phyloP scores from a whole-genome alignment of 139 green algal species.

The Chlamydomonas sp. region DNA sequence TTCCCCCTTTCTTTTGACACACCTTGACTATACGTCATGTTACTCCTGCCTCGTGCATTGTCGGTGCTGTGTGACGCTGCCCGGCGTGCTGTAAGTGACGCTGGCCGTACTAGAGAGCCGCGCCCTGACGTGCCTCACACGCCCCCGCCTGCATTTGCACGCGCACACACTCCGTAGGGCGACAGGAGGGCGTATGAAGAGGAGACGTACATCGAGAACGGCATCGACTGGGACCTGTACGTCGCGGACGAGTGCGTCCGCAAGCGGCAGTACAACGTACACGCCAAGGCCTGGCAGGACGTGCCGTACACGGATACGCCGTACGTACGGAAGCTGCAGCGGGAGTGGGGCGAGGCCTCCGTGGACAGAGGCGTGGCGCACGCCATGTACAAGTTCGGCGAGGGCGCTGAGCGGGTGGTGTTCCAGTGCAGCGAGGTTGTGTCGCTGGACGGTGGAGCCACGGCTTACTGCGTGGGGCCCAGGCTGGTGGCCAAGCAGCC shows the following conservation, averaged over 20 bases:
- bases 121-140: too few species aligned
- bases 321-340: background rate
- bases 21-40: too few species aligned
- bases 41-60: too few species aligned
- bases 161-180: too few species aligned
- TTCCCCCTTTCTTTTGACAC: too few species aligned
- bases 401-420: conserved; percentile 49
- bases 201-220: background rate
- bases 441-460: conserved; percentile 6
- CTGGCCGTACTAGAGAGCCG: too few species aligned
- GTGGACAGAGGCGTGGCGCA: conserved; percentile 19
- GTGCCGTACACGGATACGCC: background rate
- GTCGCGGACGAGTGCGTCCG: background rate
- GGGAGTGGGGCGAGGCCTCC: background rate
- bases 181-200: conserved; percentile 9
- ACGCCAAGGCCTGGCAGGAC: too few species aligned
- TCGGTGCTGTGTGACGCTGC: too few species aligned
- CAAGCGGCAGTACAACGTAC: conserved; percentile 20
- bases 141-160: too few species aligned
- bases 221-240: conserved; percentile 13
- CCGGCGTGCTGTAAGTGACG: too few species aligned
- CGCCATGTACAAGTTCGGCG: conserved; percentile 15
- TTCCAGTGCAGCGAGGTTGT: conserved; percentile 50
- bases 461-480: conserved; percentile 13
- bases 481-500: conserved; percentile 53